Percentiles rank a stretch among this genome's conserved stretches.
Evolutionary conservation across 1,139 yeast genomes (phyloP).

Genomic region (Kurtzmaniella quercitrusa): DNA sequence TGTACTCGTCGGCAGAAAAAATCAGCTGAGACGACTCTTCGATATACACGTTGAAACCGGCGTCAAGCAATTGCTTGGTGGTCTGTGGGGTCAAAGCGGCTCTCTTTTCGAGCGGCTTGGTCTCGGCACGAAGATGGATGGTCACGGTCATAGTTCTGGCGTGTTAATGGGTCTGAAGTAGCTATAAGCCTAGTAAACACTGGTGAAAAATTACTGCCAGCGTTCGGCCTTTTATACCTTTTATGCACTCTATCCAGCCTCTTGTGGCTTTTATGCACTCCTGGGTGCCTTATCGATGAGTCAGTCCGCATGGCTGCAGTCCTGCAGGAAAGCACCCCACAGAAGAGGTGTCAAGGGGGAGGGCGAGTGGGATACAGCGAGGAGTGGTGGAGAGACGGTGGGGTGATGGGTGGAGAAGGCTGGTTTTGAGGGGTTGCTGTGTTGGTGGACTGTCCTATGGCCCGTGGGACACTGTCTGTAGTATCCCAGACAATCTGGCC

Average conservation of each 20-base stretch:
- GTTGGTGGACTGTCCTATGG: too few relatives aligned
- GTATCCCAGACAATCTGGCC: too few relatives aligned
- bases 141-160: constrained; percentile 31
- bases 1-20: constrained; percentile 72
- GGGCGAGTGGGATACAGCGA: too few relatives aligned
- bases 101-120: constrained; percentile 95
- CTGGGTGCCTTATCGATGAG: not conserved
- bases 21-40: constrained; percentile 85
- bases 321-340: not conserved
- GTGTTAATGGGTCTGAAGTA: too few relatives aligned
- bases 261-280: too few relatives aligned
- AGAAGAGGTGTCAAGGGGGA: not conserved
- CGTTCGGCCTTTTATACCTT: not conserved
- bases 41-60: constrained; percentile 84
- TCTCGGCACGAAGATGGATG: constrained; percentile 88
- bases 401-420: too few relatives aligned
- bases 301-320: not conserved
- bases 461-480: too few relatives aligned
- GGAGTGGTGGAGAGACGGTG: too few relatives aligned
- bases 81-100: constrained; percentile 94
- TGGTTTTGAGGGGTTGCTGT: too few relatives aligned
- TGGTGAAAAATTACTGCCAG: not conserved
- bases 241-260: too few relatives aligned
- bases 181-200: too few relatives aligned
- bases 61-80: constrained; percentile 74